Evolutionary conservation across 345 rosid genomes (phyloP).

Genomic region (Camelina sativa): DNA sequence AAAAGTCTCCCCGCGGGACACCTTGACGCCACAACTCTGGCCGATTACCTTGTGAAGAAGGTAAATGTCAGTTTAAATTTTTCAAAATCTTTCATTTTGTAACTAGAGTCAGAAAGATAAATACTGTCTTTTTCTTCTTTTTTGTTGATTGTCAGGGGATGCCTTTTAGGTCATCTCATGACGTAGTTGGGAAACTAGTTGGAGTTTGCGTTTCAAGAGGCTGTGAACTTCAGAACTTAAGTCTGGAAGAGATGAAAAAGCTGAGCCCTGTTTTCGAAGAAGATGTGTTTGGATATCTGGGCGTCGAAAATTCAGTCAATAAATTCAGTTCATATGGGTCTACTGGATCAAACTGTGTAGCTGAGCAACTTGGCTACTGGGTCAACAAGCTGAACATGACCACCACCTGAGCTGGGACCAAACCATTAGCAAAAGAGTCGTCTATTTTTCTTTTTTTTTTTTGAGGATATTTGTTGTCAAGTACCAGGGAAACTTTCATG

Average conservation of each 20-base stretch:
- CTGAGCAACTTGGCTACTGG: constrained; percentile 73
- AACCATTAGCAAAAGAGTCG: constrained; percentile 8
- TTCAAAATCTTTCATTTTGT: neutral
- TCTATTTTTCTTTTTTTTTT: no score
- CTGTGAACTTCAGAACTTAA: constrained; percentile 77
- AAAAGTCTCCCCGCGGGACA: constrained; percentile 87
- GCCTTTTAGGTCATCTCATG: constrained; percentile 96
- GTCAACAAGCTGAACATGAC: constrained; percentile 52
- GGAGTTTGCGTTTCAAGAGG: constrained; percentile 72
- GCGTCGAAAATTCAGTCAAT: constrained; percentile 76
- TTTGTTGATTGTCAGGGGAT: constrained; percentile 56
- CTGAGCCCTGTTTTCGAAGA: constrained; percentile 66
- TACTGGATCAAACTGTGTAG: constrained; percentile 69
- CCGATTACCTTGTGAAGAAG: constrained; percentile 94
- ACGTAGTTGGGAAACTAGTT: constrained; percentile 85
- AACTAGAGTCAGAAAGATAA: neutral
- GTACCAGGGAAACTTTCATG: neutral
- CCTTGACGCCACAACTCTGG: constrained; percentile 96
- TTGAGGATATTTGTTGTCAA: constrained; percentile 1
- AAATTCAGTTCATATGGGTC: constrained; percentile 85
- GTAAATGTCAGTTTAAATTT: constrained; percentile 41
- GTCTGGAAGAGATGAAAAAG: constrained; percentile 69
- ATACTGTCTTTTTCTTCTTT: neutral
- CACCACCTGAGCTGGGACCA: constrained; percentile 17
- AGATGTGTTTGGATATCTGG: constrained; percentile 76